A percentile compares a stretch with the other conserved stretches of the same genome.
These are phyloP conservation scores for Pythium insidiosum DNA, from an alignment of 352 stramenopile genomes.

Conservation along the genomic window DNA sequence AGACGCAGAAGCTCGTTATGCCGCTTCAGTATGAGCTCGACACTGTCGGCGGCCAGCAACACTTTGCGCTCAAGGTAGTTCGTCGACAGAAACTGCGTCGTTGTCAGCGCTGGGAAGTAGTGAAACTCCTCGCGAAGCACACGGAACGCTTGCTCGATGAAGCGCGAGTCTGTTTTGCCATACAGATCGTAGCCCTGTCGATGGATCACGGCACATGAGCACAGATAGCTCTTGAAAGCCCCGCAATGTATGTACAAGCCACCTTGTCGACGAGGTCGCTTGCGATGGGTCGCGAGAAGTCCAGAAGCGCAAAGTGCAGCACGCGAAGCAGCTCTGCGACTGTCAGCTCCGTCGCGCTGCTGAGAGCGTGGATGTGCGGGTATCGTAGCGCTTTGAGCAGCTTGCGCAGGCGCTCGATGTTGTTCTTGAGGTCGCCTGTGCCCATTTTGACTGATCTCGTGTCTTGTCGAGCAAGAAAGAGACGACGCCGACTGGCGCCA, in stretches of 20 bases:
- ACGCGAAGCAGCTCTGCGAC: neutral
- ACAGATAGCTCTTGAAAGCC: too few species aligned
- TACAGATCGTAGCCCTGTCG: slow-evolving; percentile 56
- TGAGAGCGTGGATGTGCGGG: slow-evolving; percentile 22
- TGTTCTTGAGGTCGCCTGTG: slow-evolving; percentile 45
- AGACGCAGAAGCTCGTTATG: slow-evolving; percentile 32
- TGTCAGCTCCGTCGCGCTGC: too few species aligned
- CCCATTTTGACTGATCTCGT: neutral
- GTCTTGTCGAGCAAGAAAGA: neutral
- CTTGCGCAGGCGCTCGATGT: slow-evolving; percentile 43
- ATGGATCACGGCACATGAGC: too few species aligned
- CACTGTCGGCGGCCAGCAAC: slow-evolving; percentile 41
- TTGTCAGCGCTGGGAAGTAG: slow-evolving; percentile 55
- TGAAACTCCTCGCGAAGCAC: slow-evolving; percentile 65
- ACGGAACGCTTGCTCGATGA: slow-evolving; percentile 66
- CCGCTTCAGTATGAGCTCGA: slow-evolving; percentile 35
- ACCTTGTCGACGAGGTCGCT: slow-evolving; percentile 37
- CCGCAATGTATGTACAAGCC: too few species aligned
- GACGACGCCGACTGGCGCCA: slow-evolving; percentile 1
- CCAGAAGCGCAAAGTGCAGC: slow-evolving; percentile 52
- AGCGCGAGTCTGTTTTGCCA: slow-evolving; percentile 69
- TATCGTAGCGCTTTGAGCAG: slow-evolving; percentile 44
- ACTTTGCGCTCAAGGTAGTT: slow-evolving; percentile 60
- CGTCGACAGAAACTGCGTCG: slow-evolving; percentile 49
- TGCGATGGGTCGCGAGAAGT: slow-evolving; percentile 64